Evolutionary conservation across 768 basidiomycete genomes (phyloP).

Genomic region (Serendipita sp.): DNA sequence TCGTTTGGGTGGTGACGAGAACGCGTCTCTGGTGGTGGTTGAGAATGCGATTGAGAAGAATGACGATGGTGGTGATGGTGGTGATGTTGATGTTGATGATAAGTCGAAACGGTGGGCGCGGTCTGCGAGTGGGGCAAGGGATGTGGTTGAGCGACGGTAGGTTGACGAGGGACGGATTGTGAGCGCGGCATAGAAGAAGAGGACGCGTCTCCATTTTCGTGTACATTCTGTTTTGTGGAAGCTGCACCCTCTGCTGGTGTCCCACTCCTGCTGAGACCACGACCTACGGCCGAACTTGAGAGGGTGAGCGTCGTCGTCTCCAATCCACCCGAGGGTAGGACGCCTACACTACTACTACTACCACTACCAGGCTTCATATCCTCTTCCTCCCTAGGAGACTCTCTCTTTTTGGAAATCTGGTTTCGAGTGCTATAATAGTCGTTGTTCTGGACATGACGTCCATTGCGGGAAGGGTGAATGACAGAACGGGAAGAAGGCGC

Average conservation of each 20-base stretch:
- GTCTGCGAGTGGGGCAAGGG: background rate
- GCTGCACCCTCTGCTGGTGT: background rate
- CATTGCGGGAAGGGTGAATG: background rate
- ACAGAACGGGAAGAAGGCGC: background rate
- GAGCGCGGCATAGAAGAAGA: conserved; percentile 29
- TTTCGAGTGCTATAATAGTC: background rate
- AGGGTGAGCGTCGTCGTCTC: conserved; percentile 2
- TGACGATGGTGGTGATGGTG: background rate
- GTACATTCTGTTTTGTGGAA: conserved; percentile 13
- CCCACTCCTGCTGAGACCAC: background rate
- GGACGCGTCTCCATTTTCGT: conserved; percentile 39
- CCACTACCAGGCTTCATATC: no score
- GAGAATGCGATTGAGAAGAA: background rate
- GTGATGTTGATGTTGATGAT: background rate
- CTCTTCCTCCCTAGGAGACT: background rate
- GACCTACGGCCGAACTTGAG: background rate
- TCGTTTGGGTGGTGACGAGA: background rate
- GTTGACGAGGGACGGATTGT: background rate
- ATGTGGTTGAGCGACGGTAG: background rate
- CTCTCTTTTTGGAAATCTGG: background rate
- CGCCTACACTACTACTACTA: background rate
- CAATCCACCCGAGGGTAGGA: background rate
- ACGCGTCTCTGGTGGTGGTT: background rate
- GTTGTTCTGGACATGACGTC: background rate
- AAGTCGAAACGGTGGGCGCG: background rate